These are phyloP conservation scores for Spiraea crenata DNA, from an alignment of 331 rosid species.

Conservation along the genomic window DNA sequence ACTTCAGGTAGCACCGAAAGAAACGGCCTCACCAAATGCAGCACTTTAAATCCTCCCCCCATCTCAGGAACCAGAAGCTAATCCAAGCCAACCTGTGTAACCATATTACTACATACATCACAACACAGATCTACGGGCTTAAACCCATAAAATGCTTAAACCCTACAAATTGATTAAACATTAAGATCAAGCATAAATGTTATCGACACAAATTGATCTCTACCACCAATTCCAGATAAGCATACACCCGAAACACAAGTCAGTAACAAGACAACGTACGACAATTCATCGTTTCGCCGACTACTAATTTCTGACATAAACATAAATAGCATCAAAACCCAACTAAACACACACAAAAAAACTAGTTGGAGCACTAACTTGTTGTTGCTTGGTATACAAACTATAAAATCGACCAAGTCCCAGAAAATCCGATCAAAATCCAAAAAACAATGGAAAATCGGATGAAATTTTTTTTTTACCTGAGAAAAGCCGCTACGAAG, in stretches of 20 bases:
- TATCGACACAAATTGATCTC: neutral
- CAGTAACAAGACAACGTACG: neutral
- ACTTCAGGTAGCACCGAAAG: conserved; percentile 46
- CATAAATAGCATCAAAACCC: no score
- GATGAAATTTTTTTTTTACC: neutral
- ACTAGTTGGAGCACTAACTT: neutral
- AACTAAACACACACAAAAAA: neutral
- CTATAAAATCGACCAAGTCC: neutral
- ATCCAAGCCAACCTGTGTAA: conserved; percentile 3
- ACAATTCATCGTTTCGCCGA: no score
- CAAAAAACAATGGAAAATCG: neutral
- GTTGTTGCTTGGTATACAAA: neutral
- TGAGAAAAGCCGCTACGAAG: neutral
- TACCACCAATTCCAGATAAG: neutral
- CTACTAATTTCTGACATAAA: no score
- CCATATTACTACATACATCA: conserved; percentile 2
- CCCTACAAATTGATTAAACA: neutral
- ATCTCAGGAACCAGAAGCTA: conserved; percentile 20
- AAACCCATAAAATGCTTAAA: neutral
- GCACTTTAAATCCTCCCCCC: conserved; percentile 49
- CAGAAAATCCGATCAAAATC: neutral
- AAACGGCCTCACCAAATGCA: conserved; percentile 48
- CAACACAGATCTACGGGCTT: no score
- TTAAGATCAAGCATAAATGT: neutral
- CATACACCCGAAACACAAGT: neutral